Conservation (phyloP, 1,139 yeast genomes). For the Yamadazyma songkhlaensis region DNA sequence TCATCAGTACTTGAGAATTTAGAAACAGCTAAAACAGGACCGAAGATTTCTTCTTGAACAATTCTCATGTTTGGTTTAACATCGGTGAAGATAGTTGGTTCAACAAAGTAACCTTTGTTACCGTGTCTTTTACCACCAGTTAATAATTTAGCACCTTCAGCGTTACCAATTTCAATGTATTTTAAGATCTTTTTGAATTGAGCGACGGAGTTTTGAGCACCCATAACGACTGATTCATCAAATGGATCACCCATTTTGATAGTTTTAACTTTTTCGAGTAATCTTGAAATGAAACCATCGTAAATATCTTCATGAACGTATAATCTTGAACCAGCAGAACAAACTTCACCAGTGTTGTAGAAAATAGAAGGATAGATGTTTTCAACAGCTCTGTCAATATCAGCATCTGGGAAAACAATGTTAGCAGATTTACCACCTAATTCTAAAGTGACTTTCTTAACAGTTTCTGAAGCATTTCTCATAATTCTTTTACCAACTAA, state of each 20-base stretch:
- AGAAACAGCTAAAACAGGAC: conserved; percentile 76
- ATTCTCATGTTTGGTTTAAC: conserved; percentile 66
- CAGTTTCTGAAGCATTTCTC: conserved; percentile 65
- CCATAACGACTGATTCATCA: conserved; percentile 69
- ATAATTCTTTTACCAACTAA: conserved; percentile 75
- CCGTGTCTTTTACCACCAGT: conserved; percentile 76
- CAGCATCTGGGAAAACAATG: conserved; percentile 73
- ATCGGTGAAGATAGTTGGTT: conserved; percentile 77
- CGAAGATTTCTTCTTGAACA: conserved; percentile 82
- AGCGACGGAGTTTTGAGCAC: conserved; percentile 77
- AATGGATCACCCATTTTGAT: conserved; percentile 74
- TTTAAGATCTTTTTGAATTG: conserved; percentile 75
- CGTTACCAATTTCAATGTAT: conserved; percentile 70
- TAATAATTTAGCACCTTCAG: conserved; percentile 70
- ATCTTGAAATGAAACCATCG: conserved; percentile 60
- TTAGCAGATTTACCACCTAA: conserved; percentile 88
- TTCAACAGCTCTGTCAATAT: conserved; percentile 59
- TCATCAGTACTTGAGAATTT: conserved; percentile 74
- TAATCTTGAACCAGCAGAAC: conserved; percentile 84
- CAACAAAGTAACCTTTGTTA: conserved; percentile 69
- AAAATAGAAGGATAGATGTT: conserved; percentile 53
- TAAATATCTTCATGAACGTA: conserved; percentile 75
- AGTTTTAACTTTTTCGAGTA: conserved; percentile 49
- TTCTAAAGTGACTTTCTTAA: conserved; percentile 80
- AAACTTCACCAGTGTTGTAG: conserved; percentile 86